Base-by-base conservation (phyloP, 176 grass and related monocot species). In the Lolium rigidum region DNA sequence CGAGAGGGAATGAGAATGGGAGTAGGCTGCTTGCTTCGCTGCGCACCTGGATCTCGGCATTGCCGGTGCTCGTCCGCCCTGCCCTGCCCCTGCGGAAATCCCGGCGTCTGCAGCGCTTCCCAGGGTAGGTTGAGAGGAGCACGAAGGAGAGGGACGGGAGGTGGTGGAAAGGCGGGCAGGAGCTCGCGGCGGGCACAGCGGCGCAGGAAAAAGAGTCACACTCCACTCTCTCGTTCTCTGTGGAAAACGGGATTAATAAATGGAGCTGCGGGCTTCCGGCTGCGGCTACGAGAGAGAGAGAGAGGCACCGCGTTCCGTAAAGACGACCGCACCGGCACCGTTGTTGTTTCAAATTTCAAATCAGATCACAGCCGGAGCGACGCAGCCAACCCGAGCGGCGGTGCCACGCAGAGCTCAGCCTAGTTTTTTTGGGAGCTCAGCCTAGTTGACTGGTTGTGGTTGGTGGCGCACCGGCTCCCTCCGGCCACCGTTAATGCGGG, bases 1-100 rank as follows among this genome's bases (percentile, higher is more conserved):
- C 13, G n/a, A 21, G 9, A 13, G 24, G 8, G 22, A 44, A 21
- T 59, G 57, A 0, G 72, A 8, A 21, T 59, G 57, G 1, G 72
- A 8, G 14, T 3, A n/a, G 0, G 4, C 10, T 4, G 9, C 1
- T 21, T 26, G 4, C 13, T 2, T 44, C 6, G 10, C 51, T 57
- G 38, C 79, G 28, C 52, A 91, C 90, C 90, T 91, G 86, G 90
- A 91, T 91, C 90, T 91, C 81, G 86, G 90, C 90, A 91, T 91
- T 70, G 48, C 76, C 67, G 54, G 24, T 4, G 56, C 14, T 22
- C 13, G 56, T 38, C n/a, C n/a, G 82, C 39, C 39, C 39, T 12
- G 82, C n/a, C n/a, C n/a, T n/a, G n/a, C n/a, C n/a, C 18, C 35
- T 4, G 69, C 18, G 22, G n/a, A n/a, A 37, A 41, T 10, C 58